Evolutionary conservation across 2,329 filamentous ascomycete genomes (phyloP).

Genomic region (Karstenula rhodostoma): DNA sequence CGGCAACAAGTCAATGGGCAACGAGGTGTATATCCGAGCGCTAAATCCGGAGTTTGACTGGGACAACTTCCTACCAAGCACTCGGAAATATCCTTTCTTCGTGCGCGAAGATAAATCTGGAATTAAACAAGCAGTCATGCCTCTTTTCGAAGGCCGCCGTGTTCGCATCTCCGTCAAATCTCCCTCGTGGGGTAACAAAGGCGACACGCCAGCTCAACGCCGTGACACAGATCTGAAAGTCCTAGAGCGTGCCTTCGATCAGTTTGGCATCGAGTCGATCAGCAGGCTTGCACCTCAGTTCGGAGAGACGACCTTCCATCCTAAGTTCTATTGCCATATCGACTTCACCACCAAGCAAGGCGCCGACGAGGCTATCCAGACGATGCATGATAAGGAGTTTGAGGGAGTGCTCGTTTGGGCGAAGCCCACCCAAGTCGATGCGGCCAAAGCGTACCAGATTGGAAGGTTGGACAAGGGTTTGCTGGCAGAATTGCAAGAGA

Average conservation of each 20-base stretch:
- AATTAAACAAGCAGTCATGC: conserved; percentile 20
- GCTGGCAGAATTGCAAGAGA: conserved; percentile 27
- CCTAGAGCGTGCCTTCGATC: conserved; percentile 20
- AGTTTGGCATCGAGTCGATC: conserved; percentile 30
- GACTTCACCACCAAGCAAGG: conserved; percentile 36
- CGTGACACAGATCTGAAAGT: conserved; percentile 10
- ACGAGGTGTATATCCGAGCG: conserved; percentile 7
- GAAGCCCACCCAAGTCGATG: neutral
- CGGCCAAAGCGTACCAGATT: conserved; percentile 26
- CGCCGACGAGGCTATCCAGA: conserved; percentile 26
- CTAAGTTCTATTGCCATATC: conserved; percentile 26
- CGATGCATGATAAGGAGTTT: conserved; percentile 25
- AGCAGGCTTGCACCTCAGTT: conserved; percentile 19
- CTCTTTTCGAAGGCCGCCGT: conserved; percentile 32
- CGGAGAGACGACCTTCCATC: conserved; percentile 15
- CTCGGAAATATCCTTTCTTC: neutral
- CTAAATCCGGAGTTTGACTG: conserved; percentile 23
- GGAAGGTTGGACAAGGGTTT: conserved; percentile 20
- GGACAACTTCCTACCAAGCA: conserved; percentile 5
- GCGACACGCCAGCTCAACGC: conserved; percentile 1
- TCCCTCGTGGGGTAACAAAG: conserved; percentile 28
- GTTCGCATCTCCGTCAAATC: conserved; percentile 24
- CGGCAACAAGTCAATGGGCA: conserved; percentile 2
- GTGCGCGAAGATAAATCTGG: conserved; percentile 22
- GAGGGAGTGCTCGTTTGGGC: conserved; percentile 23